Evolutionary conservation across 202 grass and related monocot genomes (phyloP), one percentile per base, ranked within the genome.

Genomic region (Eragrostis tef): DNA sequence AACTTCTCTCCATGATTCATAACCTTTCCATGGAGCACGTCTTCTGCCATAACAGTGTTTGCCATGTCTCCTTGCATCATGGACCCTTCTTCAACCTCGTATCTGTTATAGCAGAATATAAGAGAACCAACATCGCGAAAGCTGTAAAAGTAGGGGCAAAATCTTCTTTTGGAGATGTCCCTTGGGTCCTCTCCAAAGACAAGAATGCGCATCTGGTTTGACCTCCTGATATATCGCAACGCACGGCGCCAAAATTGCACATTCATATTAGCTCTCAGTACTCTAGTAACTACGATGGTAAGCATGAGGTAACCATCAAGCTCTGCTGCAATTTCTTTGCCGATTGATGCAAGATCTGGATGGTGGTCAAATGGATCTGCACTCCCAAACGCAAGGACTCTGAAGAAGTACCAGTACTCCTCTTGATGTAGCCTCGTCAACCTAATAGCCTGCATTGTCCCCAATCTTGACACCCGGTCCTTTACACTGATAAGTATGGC

Each of bases 1-100:
- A 68, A 68, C n/a, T 45, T 68, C 19, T 68, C 65, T 45, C 65
- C 65, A 68, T 22, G 6, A 16, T 14, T 21, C 65, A 68, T 43
- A 13, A 68, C 39, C 65, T 2, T 22, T 19, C 62, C 31, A 4
- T 39, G 7, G 1, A 65, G 31, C 62, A 65, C 29, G 15, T 39
- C 62, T 39, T 39, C 62, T 39, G 62, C 8, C 62, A 39, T 9
- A 15, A 7, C 20, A 10, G 10, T 3, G n/a, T 20, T 44, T 22
- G 39, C 1, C 65, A 45, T 24, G 34, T 39, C 34, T 6, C 34
- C 34, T 39, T 39, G 34, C 34, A 68, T 63, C 25, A 63, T 22
- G 12, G 65, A 68, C 41, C 65, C 41, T 14, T 4, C 6, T 14
- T 4, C 6, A 63, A 63, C 41, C n/a, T 45, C 41, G 5, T 68